Percentiles rank a stretch among this genome's conserved stretches.
phyloP scores from a whole-genome alignment of 2,329 filamentous ascomycete species.

The Didymella glomerata region DNA sequence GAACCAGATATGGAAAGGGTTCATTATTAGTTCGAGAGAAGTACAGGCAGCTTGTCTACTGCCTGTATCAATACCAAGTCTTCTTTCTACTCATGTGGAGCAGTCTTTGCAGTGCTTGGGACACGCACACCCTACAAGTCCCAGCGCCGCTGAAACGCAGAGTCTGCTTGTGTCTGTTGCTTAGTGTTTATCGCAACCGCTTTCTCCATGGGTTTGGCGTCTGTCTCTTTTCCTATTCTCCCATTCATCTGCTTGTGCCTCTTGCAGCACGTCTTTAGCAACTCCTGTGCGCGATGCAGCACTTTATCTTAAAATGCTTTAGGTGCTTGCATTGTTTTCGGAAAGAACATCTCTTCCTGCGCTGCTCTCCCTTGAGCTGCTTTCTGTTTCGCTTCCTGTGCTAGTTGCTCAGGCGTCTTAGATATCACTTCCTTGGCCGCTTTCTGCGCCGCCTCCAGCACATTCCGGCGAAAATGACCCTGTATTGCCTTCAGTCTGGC shows the following conservation, averaged over 20 bases:
- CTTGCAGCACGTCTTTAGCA: not conserved
- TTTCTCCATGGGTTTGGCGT: not conserved
- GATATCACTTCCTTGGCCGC: no score
- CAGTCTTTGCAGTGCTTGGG: not conserved
- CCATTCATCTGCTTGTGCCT: not conserved
- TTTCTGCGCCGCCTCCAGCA: no score
- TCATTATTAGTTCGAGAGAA: not conserved
- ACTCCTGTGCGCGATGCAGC: no score
- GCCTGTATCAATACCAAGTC: conserved; percentile 12
- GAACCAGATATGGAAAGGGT: no score
- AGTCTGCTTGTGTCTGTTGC: not conserved
- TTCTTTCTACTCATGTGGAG: not conserved
- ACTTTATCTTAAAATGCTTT: no score
- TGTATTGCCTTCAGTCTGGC: not conserved
- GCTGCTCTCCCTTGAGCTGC: no score
- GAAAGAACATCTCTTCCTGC: no score
- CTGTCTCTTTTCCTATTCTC: not conserved
- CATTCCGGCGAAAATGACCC: no score
- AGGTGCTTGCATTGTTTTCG: no score
- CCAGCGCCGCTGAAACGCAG: not conserved
- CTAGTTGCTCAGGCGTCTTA: no score
- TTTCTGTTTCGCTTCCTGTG: not conserved
- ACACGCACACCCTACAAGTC: not conserved
- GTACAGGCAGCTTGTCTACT: not conserved
- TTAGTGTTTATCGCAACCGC: not conserved